Percentiles rank a stretch among this genome's conserved stretches.
phyloP scores from a whole-genome alignment of 108 stramenopile species.

The Cyclostephanos invisitatus region DNA sequence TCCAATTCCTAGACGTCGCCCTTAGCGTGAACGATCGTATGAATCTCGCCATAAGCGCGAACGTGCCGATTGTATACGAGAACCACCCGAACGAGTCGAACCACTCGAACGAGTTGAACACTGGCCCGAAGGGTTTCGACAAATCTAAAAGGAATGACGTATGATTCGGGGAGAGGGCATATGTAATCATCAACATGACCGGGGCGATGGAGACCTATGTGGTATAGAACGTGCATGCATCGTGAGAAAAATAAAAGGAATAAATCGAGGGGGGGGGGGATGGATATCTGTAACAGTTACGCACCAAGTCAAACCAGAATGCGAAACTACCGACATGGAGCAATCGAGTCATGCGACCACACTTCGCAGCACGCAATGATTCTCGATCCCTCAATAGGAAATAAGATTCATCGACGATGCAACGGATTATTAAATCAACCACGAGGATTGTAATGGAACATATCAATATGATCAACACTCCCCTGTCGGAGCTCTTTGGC shows the following conservation, averaged over 20 bases:
- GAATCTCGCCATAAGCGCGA: slow-evolving; percentile 66
- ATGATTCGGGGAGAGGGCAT: too few species aligned
- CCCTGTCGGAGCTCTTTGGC: background rate
- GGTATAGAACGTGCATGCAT: slow-evolving; percentile 56
- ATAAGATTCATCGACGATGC: slow-evolving; percentile 1
- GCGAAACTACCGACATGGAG: background rate
- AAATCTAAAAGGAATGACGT: too few species aligned
- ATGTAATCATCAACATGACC: too few species aligned
- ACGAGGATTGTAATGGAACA: background rate
- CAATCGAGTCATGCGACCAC: background rate
- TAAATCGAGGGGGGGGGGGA: background rate
- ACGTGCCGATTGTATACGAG: slow-evolving; percentile 55
- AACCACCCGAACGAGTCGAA: slow-evolving; percentile 10
- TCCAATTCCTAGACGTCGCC: slow-evolving; percentile 37
- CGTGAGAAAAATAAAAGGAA: slow-evolving; percentile 41
- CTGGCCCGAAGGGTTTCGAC: background rate
- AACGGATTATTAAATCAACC: background rate
- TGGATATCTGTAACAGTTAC: background rate
- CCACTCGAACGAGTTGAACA: slow-evolving; percentile 9
- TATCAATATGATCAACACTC: background rate
- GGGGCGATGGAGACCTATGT: too few species aligned
- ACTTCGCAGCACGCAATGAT: background rate
- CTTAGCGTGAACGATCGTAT: slow-evolving; percentile 63
- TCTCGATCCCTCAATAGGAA: background rate
- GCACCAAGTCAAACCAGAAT: slow-evolving; percentile 12